Evolutionary conservation across 805 yeast genomes (phyloP), one percentile per base, ranked within the genome.

Genomic region (Candida odintsovae): DNA sequence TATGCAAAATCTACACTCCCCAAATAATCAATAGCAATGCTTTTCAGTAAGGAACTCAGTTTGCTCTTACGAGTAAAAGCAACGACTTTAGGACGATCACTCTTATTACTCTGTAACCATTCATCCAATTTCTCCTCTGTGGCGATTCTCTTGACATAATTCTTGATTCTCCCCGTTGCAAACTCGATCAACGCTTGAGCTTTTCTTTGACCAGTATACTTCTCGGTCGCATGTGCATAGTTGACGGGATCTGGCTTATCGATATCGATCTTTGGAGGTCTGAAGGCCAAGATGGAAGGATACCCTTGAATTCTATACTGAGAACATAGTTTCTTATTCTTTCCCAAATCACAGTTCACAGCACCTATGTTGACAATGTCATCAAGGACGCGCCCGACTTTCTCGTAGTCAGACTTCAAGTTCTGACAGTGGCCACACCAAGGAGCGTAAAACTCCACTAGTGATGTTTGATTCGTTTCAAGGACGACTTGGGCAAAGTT

Each of bases 351-450:
- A 68, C 99, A 94, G 64, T 92, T 84, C 12, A 94, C 86, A 39
- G 96, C 85, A 12, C 81, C 97, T 18, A 89, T 81, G 51, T 81
- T 78, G 8, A 77, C 76, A 42, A 77, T 66, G 7, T 77, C 78
- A 25, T 76, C 75, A 7, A 86, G 68, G 25, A 68, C 63, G 43
- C 76, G 77, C 7, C 86, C 95, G 13, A 83, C 78, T 58, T 82
- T 82, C 42, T 71, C 69, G 64, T 73, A 84, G 2, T 78, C 79
- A 4, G 85, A 82, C 48, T 80, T 77, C 43, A 92, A 69, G 47
- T 80, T 75, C 57, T 82, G 76, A 67, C 99, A 92, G 65, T 92
- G 89, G 6, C 97, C 97, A 70, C 99, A 92, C 98, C 98, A 90
- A 35, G 97, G 97, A 5, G 98, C 97, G 65, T 85, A 90, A 65